Conservation (phyloP, 495 filamentous ascomycete genomes). For the Penicillium psychrofluorescens region DNA sequence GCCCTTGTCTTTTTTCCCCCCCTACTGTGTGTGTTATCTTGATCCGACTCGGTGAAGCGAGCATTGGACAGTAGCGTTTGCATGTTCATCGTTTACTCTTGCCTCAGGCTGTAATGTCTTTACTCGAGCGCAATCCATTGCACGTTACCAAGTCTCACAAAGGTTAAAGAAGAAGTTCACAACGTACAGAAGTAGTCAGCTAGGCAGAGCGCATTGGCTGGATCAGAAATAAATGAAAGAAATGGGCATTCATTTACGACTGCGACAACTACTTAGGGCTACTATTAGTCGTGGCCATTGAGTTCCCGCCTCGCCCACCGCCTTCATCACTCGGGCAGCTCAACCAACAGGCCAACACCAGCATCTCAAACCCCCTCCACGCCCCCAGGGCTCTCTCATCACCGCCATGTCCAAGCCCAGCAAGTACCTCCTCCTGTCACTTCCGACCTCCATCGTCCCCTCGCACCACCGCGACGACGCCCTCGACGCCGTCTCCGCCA, state of each 20-base stretch:
- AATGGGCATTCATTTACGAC: too few species aligned
- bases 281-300: too few species aligned
- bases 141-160: too few species aligned
- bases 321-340: conserved; percentile 9
- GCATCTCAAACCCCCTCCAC: conserved; percentile 3
- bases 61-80: conserved; percentile 16
- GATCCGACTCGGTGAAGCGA: conserved; percentile 7
- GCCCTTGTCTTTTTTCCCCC: not conserved
- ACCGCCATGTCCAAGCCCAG: conserved; percentile 50
- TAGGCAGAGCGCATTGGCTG: too few species aligned
- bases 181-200: too few species aligned
- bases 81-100: conserved; percentile 3
- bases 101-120: too few species aligned
- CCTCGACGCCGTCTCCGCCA: conserved; percentile 59
- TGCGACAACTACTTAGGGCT: too few species aligned
- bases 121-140: too few species aligned
- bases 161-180: too few species aligned
- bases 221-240: too few species aligned
- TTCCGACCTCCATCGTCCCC: conserved; percentile 66
- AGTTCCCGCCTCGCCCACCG: conserved; percentile 11
- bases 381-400: conserved; percentile 8
- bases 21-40: not conserved
- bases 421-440: conserved; percentile 66
- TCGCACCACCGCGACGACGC: conserved; percentile 76
- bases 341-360: too few species aligned